A percentile compares a stretch with the other conserved stretches of the same genome.
These are phyloP conservation scores for Teratosphaeria destructans DNA, from an alignment of 2,329 filamentous ascomycete species.

Conservation along the genomic window DNA sequence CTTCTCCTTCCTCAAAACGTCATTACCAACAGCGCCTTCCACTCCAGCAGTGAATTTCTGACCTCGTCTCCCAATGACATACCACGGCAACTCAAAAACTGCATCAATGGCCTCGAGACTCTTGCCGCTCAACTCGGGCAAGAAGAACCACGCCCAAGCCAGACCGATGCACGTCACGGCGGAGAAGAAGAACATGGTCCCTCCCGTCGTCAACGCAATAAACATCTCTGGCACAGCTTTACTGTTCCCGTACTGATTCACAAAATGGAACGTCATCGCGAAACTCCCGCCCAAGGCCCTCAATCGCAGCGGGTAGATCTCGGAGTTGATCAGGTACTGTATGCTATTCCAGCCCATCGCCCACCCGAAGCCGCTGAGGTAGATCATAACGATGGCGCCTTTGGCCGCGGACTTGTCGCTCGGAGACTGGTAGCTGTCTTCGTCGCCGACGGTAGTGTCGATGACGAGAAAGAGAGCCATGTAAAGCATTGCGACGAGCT, in stretches of 20 bases:
- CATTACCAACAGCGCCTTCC: conserved; percentile 11
- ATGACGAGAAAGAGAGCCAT: conserved; percentile 48
- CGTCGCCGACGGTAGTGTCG: conserved; percentile 45
- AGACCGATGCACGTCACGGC: conserved; percentile 56
- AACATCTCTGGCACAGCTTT: conserved; percentile 69
- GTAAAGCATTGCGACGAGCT: conserved; percentile 45
- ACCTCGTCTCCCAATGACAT: conserved; percentile 52
- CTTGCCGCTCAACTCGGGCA: conserved; percentile 40
- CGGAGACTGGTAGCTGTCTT: conserved; percentile 36
- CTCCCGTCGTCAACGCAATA: conserved; percentile 46
- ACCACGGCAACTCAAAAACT: conserved; percentile 56
- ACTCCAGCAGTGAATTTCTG: conserved; percentile 17
- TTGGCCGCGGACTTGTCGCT: conserved; percentile 49
- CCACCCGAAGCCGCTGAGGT: conserved; percentile 58
- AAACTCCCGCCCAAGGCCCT: conserved; percentile 60
- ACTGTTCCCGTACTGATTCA: conserved; percentile 60
- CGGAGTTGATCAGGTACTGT: conserved; percentile 69
- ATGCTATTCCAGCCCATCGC: conserved; percentile 34
- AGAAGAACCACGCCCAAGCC: conserved; percentile 51
- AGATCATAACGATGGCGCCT: conserved; percentile 46
- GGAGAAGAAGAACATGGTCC: conserved; percentile 70
- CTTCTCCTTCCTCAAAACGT: conserved; percentile 10
- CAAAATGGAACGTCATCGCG: conserved; percentile 70
- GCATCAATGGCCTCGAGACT: conserved; percentile 49
- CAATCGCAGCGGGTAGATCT: conserved; percentile 66